These are phyloP conservation scores for Pinus tabuliformis DNA, from an alignment of 75 land plant genomes.

Conservation along the genomic window DNA sequence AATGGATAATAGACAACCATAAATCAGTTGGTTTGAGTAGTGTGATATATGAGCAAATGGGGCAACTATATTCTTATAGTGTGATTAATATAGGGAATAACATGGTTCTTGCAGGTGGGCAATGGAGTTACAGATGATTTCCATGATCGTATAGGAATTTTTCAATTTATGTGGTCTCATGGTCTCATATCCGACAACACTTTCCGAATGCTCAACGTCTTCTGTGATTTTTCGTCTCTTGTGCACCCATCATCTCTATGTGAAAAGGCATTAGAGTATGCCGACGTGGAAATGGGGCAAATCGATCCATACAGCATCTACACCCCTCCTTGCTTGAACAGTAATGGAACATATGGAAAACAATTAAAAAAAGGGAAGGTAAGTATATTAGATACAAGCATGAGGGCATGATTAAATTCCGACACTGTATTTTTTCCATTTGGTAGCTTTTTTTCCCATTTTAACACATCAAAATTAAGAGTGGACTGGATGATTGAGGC, in stretches of 20 bases:
- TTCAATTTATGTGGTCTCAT: conserved; percentile 89
- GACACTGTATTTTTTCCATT: neutral
- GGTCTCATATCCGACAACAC: conserved; percentile 83
- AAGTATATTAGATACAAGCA: conserved; percentile 14
- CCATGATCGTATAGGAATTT: conserved; percentile 76
- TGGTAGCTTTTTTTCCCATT: neutral
- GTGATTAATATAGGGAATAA: neutral
- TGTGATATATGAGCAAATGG: neutral
- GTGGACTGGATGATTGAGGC: no score
- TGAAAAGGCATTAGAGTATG: conserved; percentile 21
- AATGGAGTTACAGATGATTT: conserved; percentile 85
- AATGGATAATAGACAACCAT: neutral
- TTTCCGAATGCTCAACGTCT: conserved; percentile 31
- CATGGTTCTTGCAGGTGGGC: conserved; percentile 64
- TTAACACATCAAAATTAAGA: neutral
- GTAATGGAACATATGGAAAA: conserved; percentile 17
- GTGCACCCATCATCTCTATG: conserved; percentile 44
- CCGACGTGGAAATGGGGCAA: conserved; percentile 57
- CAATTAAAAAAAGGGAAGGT: conserved; percentile 29
- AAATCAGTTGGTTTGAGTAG: neutral
- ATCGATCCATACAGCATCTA: conserved; percentile 92
- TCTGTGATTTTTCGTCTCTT: conserved; percentile 50
- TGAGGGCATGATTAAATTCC: neutral
- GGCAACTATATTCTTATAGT: neutral
- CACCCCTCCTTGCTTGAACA: conserved; percentile 54